Base-by-base conservation (phyloP, 441 rosid genomes). In the Pelargonium cotyledonis region DNA sequence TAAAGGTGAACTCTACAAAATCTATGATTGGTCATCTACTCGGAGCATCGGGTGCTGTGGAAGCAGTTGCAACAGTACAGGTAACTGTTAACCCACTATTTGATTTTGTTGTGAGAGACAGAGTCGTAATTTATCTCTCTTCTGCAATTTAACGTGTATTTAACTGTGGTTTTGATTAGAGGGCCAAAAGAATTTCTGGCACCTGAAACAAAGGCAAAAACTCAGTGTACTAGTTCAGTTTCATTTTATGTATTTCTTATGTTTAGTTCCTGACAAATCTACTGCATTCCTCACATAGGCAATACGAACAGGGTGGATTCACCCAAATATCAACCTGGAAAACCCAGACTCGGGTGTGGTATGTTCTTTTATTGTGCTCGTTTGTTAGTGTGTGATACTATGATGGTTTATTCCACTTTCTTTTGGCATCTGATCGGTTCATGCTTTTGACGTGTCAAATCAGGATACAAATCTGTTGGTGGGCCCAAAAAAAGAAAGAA, bases 1-100 rank as follows among this genome's bases (percentile, higher is more conserved):
- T 95, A 66, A 90, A 74, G 70, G 82, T 95, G 76, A 95, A 95
- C 76, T 90, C 99, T 64, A 91, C 99, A 60, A 95, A 95, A 75
- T 95, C 99, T 44, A 90, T 95, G 99, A 88, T 85, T 21, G 99
- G 99, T 61, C 99, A 95, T 84, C 79, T 92, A 72, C 76, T 95
- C 63, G 99, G 99, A 71, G 99, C 97, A 66, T 85, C 98, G 73
- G 99, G 98, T 69, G 97, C 90, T 0, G 99, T 92, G 66, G 99
- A 95, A 80, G 98, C 99, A 65, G 80, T 95, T 65, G 91, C 98
- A 0, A 79, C 91, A 67, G 75, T 95, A 66, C 98, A 95, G 92
- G 99, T 89, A 80, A 72, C 72, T 43, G 62, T 51, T 46, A 29
- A 35, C 7, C 40, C 40, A 35, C 40, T 35, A 35, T 35, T 35